Base-by-base conservation (phyloP, 257 asterid species). In the Osmanthus fragrans region DNA sequence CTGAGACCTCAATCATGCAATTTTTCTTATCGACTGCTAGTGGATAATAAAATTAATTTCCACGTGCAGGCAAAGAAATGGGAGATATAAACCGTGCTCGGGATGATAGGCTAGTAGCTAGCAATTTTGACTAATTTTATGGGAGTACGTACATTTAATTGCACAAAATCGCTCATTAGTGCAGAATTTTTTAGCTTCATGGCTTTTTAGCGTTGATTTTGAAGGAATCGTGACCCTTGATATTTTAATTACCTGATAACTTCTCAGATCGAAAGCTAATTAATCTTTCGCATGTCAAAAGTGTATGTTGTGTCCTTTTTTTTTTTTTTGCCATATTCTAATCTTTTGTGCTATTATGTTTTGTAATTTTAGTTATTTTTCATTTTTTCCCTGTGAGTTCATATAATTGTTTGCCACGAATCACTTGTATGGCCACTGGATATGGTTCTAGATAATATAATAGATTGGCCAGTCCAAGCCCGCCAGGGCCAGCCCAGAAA, bases 61-160 rank as follows among this genome's bases (percentile, higher is more conserved):
- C 49, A 13, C 74, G 9, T 84, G 87, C 96, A 94, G 97, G 98
- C 94, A 88, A 87, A 88, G 86, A 80, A 84, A 87, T 33, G 88
- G 94, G 83, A 92, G 84, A 84, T 71, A 75, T 12, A 89, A 82
- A 78, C 63, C 85, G 33, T 83, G 89, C 77, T 79, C 86, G 13
- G 84, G 88, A 32, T 84, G 85, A 40, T 40, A 40, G 49, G 49
- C 49, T 40, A 16, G 2, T 40, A 81, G 83, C 63, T 51, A 78
- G 16, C 11, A 42, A n/a, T 2, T 76, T 77, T 73, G 40, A 81
- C 83, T 75, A 75, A 80, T 82, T 77, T 81, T 71, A 76, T 80
- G 74, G 65, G 80, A 69, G 34, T 72, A 68, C 85, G 87, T 84
- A 85, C 75, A 87, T 40, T 84, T 78, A 73, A 49, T 76, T 72